Conservation (phyloP, 768 basidiomycete genomes). For the Termitomyces sp. region DNA sequence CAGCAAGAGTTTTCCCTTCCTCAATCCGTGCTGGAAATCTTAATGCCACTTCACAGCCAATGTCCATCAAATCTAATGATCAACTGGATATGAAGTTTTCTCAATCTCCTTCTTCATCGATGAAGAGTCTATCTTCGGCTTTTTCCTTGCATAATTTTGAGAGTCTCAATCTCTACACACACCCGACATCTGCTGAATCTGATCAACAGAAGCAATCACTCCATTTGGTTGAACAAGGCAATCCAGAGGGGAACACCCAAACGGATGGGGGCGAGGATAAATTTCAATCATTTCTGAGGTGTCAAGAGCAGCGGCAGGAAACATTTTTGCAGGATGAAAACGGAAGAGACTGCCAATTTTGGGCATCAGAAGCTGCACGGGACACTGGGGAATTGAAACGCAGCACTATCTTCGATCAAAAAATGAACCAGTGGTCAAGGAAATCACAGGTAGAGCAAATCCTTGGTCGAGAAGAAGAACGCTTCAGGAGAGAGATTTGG, state of each 20-base stretch:
- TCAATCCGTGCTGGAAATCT: no score
- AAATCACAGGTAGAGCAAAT: background rate
- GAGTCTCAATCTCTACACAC: no score
- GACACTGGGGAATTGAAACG: background rate
- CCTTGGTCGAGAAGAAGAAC: background rate
- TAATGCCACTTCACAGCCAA: no score
- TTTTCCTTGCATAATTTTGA: no score
- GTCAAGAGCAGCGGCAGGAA: background rate
- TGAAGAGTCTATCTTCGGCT: background rate
- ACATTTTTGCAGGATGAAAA: background rate
- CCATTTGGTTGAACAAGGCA: background rate
- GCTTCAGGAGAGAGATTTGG: background rate
- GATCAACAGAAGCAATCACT: background rate
- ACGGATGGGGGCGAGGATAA: slow-evolving; percentile 11
- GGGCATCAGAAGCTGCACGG: no score
- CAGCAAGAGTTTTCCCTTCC: no score
- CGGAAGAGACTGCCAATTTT: no score
- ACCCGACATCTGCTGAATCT: no score
- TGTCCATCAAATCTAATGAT: no score
- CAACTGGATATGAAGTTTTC: no score
- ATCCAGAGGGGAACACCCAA: background rate
- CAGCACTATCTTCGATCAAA: background rate
- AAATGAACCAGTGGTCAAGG: no score
- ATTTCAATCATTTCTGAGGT: background rate
- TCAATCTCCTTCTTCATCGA: background rate